Evolutionary conservation across 2,329 filamentous ascomycete species (phyloP), one percentile per base, ranked within the genome.

Genomic region (Hawksworthiomyces lignivorus): DNA sequence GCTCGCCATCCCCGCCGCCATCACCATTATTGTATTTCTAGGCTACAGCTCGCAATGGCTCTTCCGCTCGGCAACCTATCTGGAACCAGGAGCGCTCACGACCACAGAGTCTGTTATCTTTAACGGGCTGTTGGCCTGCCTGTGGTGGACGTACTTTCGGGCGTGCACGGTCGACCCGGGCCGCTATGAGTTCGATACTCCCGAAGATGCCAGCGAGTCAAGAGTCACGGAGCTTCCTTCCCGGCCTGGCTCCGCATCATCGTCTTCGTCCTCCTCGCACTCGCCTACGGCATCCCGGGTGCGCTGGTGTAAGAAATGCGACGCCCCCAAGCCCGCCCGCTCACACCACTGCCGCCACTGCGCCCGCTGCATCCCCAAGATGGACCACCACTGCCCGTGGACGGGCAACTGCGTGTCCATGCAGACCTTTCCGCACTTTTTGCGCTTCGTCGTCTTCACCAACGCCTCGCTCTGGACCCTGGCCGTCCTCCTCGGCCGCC

Each of bases 351-450:
- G 87, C 64, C 81, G 80, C 48, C 75, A 76, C 51, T 94, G 86
- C 64, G 68, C 69, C 49, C 77, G 81, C 52, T 88, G 84, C 60
- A 75, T 88, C 36, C 82, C 83, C 28, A 83, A 79, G 62, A 89
- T 89, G 84, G 84, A 89, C 63, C 84, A 88, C 63, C 85, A 94
- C 64, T 92, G 86, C 56, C 84, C 86, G 3, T 92, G 86, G 86
- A 90, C 84, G 4, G 68, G 65, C 47, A 90, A 89, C 62, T 94
- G 87, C 65, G 84, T 92, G 40, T 88, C 84, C 11, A 75, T 88
- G 60, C 81, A 80, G 46, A 89, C 84, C 1, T 85, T 88, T 54
- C 86, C 87, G 7, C 82, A 90, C 63, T 92, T 92, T 61, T 50
- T 88, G 35, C 84, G 86, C 52, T 90, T 92, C 64, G 68, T 92